Percentiles rank a stretch among this genome's conserved stretches.
Conservation (phyloP, 2,329 filamentous ascomycete species). For the Aphanocladium album region DNA sequence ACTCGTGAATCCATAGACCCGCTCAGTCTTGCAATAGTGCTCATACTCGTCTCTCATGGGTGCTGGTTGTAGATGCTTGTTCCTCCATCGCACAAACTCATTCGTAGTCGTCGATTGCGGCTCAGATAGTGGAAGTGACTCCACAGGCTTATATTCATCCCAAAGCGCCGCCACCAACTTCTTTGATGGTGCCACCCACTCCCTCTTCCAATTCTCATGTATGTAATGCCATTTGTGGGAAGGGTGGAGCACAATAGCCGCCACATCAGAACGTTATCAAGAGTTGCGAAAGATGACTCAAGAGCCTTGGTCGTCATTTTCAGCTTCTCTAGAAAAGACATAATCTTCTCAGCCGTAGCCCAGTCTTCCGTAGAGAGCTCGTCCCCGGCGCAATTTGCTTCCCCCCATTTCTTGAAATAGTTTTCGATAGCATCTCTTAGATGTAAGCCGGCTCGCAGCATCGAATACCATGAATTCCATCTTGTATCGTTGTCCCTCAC, state of each 20-base stretch:
- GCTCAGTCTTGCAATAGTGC: too few species aligned
- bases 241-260: constrained; percentile 12
- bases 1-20: too few species aligned
- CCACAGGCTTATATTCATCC: too few species aligned
- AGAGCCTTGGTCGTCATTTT: constrained; percentile 14
- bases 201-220: constrained; percentile 13
- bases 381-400: background rate
- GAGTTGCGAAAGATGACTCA: constrained; percentile 12
- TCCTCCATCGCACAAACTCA: too few species aligned
- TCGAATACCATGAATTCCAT: background rate
- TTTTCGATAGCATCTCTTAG: background rate
- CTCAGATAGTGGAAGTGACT: too few species aligned
- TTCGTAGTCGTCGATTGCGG: too few species aligned
- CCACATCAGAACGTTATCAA: constrained; percentile 14
- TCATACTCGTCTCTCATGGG: too few species aligned
- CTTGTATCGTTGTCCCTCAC: background rate
- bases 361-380: constrained; percentile 48
- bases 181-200: constrained; percentile 3
- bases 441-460: background rate
- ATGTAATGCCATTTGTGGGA: constrained; percentile 15
- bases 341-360: constrained; percentile 61
- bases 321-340: constrained; percentile 11
- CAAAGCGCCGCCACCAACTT: too few species aligned
- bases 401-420: background rate
- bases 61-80: too few species aligned